Evolutionary conservation across 495 filamentous ascomycete genomes (phyloP).

Genomic region (Penicillium arizonense): DNA sequence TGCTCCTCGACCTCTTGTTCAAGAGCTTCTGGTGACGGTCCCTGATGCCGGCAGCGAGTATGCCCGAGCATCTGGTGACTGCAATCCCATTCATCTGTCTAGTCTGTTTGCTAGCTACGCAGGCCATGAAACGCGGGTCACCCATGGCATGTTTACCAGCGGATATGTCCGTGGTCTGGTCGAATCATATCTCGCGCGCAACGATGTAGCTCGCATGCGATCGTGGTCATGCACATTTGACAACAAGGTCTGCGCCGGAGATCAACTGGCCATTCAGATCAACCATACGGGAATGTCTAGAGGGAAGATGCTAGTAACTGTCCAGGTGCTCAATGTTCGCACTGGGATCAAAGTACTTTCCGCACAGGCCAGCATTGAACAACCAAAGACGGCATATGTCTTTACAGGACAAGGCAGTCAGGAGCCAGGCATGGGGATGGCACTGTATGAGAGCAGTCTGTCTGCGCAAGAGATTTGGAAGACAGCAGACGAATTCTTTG

Average conservation of each 20-base stretch:
- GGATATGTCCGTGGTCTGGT: constrained; percentile 16
- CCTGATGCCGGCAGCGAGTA: constrained; percentile 30
- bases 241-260: constrained; percentile 36
- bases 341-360: constrained; percentile 20
- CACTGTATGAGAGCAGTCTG: constrained; percentile 30
- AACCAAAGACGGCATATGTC: constrained; percentile 36
- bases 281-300: constrained; percentile 35
- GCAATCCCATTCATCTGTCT: constrained; percentile 39
- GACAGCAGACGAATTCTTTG: constrained; percentile 31
- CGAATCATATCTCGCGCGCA: constrained; percentile 16
- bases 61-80: constrained; percentile 29
- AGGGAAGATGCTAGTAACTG: constrained; percentile 29
- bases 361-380: constrained; percentile 37
- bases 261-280: constrained; percentile 28
- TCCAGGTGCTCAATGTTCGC: constrained; percentile 14
- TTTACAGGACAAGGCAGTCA: constrained; percentile 48
- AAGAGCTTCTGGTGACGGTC: neutral
- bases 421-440: constrained; percentile 42
- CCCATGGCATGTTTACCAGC: constrained; percentile 37
- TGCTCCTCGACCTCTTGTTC: neutral
- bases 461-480: constrained; percentile 40
- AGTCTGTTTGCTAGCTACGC: constrained; percentile 27
- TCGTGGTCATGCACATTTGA: constrained; percentile 27
- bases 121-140: constrained; percentile 30
- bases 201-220: constrained; percentile 17